A percentile compares a stretch with the other conserved stretches of the same genome.
phyloP scores from a whole-genome alignment of 78 protist species.

The Emiliania huxleyi region DNA sequence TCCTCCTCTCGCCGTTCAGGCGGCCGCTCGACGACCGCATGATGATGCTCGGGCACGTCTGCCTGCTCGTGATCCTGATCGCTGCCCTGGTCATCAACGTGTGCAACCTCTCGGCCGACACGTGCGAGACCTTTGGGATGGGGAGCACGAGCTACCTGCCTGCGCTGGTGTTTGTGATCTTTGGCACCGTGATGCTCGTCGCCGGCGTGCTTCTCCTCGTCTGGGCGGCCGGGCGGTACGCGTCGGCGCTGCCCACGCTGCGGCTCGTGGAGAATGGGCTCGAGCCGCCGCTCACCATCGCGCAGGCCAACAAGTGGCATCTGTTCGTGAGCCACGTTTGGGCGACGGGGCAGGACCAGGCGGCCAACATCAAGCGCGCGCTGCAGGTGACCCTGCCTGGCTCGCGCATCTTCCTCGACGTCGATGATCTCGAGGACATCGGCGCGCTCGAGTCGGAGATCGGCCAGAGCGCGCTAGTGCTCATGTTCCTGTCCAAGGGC shows the following conservation, averaged over 20 bases:
- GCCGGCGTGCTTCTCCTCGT: no score
- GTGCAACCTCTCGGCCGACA: no score
- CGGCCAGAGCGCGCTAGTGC: neutral
- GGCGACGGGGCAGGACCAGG: neutral
- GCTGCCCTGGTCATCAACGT: no score
- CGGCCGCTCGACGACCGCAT: no score
- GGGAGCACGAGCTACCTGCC: no score
- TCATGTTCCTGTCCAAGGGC: neutral
- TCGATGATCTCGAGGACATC: neutral
- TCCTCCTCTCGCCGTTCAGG: no score
- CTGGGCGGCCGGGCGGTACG: neutral
- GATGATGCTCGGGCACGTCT: no score
- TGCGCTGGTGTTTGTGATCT: neutral
- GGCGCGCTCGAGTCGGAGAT: neutral
- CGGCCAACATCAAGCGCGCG: neutral
- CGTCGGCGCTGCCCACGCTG: no score
- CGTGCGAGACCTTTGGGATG: no score
- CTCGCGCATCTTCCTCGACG: slow-evolving; percentile 8
- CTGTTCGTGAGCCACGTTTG: neutral
- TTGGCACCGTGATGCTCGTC: neutral
- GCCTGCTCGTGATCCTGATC: no score
- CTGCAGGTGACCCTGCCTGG: neutral
- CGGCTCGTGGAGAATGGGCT: no score
- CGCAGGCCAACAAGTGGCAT: neutral
- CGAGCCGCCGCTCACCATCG: neutral